Base-by-base conservation (phyloP, 2,329 filamentous ascomycete species). In the Colletotrichum noveboracense region DNA sequence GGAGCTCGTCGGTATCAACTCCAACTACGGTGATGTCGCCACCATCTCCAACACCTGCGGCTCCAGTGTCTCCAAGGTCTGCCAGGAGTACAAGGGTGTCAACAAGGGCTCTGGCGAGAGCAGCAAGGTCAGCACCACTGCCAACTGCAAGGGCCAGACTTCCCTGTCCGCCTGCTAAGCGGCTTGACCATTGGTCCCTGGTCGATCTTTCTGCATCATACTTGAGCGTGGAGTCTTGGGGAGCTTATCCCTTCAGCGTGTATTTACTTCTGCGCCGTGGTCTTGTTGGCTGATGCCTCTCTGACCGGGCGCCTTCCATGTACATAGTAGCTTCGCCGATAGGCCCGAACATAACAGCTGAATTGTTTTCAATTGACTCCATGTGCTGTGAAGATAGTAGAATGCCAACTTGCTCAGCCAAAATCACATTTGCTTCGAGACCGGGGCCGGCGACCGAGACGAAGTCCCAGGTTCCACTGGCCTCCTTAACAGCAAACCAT, bases 1-100 rank as follows among this genome's bases (percentile, higher is more conserved):
- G 66, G 82, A 85, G 76, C 81, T 88, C n/a, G 85, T 83, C 62
- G 86, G 86, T 24, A 87, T 86, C 74, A 86, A 86, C 79, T 79
- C 82, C 73, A 86, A 86, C 81, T 76, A 82, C 21, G 84, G 82
- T 7, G 82, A 84, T 24, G 79, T 64, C 18, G 71, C 74, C 26
- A 75, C 60, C 55, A 74, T 76, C 26, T 76, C 74, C 7, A n/a
- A 87, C 52, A 70, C 71, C 8, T 76, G 74, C 74, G 76, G 76
- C 6, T 76, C 70, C 64, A 75, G 71, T 34, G 71, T 75, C 58
- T 16, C 60, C 64, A 78, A 78, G 75, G 76, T 78, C 48, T 78
- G 76, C 68, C 76, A 78, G 55, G 75, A 78, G 71, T 78, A 77
- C 76, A 75, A 77, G 75, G 76, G 76, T 5, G 75, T 78, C 66